Evolutionary conservation across 1,284 basidiomycete species (phyloP).

Genomic region (Tilletia walkeri): DNA sequence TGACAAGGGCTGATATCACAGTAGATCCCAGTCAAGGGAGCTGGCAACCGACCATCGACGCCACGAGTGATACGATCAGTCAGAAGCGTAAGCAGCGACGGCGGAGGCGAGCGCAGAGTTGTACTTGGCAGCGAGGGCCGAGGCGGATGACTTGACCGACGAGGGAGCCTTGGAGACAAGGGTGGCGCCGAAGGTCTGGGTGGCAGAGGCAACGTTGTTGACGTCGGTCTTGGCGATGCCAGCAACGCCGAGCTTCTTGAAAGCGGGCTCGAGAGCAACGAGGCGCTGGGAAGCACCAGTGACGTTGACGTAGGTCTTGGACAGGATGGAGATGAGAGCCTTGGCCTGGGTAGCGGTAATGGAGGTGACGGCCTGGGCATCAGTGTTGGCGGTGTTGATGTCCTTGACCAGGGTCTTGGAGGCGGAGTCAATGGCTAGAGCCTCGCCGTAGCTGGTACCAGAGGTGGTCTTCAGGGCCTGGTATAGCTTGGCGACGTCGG

Average conservation of each 20-base stretch:
- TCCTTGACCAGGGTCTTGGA: slow-evolving; percentile 19
- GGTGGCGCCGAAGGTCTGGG: slow-evolving; percentile 21
- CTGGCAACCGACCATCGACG: too few species aligned
- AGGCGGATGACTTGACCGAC: slow-evolving; percentile 6
- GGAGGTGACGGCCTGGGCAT: slow-evolving; percentile 19
- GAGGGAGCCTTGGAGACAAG: slow-evolving; percentile 23
- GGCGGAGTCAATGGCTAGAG: slow-evolving; percentile 20
- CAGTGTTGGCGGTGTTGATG: slow-evolving; percentile 20
- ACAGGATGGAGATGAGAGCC: slow-evolving; percentile 20
- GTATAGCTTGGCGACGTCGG: slow-evolving; percentile 22
- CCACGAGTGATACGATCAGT: not conserved
- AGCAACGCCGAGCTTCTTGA: slow-evolving; percentile 22
- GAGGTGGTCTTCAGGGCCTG: not conserved
- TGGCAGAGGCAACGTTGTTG: slow-evolving; percentile 20
- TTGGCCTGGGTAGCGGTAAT: slow-evolving; percentile 23
- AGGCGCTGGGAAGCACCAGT: slow-evolving; percentile 21
- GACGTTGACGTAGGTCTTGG: slow-evolving; percentile 17
- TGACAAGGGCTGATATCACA: too few species aligned
- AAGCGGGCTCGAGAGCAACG: slow-evolving; percentile 20
- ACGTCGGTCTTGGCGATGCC: slow-evolving; percentile 22
- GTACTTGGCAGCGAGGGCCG: slow-evolving; percentile 20
- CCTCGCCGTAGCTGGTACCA: slow-evolving; percentile 18
- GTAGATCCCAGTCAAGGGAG: too few species aligned
- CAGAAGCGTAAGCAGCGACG: slow-evolving; percentile 18
- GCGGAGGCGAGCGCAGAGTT: slow-evolving; percentile 19